Evolutionary conservation across 148 eudicot species (phyloP).

Genomic region (Polygonum maritimum): DNA sequence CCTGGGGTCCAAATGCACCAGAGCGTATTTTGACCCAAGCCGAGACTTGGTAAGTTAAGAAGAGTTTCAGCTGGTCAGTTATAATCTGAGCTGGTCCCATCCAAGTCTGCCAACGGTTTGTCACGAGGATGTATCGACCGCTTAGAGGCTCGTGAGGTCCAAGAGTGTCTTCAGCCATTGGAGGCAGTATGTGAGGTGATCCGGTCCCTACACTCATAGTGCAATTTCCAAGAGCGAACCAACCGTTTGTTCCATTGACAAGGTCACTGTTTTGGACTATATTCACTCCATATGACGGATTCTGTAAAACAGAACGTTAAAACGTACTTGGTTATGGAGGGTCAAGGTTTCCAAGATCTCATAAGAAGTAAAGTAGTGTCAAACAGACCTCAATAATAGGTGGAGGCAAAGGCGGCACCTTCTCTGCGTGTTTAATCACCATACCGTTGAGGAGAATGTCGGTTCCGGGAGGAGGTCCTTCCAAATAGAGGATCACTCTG

Average conservation of each 20-base stretch:
- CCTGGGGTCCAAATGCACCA: slow-evolving; percentile 61
- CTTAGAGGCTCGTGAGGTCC: slow-evolving; percentile 55
- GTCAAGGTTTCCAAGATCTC: background rate
- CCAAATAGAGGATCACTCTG: slow-evolving; percentile 57
- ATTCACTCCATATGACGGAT: slow-evolving; percentile 61
- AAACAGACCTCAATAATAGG: slow-evolving; percentile 64
- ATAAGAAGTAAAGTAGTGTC: background rate
- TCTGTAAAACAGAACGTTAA: slow-evolving; percentile 21
- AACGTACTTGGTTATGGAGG: background rate
- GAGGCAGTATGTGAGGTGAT: slow-evolving; percentile 81
- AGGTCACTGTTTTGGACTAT: slow-evolving; percentile 68
- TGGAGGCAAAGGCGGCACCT: slow-evolving; percentile 70
- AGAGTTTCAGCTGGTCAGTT: slow-evolving; percentile 68
- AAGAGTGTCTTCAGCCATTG: slow-evolving; percentile 67
- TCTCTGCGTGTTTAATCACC: slow-evolving; percentile 66
- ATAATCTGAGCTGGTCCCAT: slow-evolving; percentile 98
- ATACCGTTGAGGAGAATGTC: slow-evolving; percentile 78
- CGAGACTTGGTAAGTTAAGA: slow-evolving; percentile 79
- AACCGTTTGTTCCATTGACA: slow-evolving; percentile 46
- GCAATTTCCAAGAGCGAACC: slow-evolving; percentile 90
- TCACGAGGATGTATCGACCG: slow-evolving; percentile 65
- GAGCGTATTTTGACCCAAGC: slow-evolving; percentile 80
- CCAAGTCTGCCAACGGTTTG: slow-evolving; percentile 82
- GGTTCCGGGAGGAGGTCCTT: slow-evolving; percentile 91
- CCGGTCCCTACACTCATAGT: slow-evolving; percentile 50